These are phyloP conservation scores for Carex kokanica DNA, from an alignment of 176 grass and related monocot genomes.

Conservation along the genomic window DNA sequence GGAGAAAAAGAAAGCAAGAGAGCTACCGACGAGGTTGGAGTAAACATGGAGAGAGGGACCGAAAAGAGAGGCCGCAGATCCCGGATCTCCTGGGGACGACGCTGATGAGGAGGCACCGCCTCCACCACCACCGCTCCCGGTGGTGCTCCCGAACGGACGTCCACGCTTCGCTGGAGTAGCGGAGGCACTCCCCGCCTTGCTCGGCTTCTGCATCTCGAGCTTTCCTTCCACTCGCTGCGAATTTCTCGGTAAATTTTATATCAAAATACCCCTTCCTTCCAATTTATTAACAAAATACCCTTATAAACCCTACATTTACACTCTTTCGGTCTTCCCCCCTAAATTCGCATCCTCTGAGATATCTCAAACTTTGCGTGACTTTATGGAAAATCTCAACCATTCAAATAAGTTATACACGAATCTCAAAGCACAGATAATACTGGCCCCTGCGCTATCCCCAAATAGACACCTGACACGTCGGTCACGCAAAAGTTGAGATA, in stretches of 20 bases:
- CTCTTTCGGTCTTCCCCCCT: too few relatives aligned
- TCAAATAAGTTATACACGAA: too few relatives aligned
- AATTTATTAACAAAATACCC: too few relatives aligned
- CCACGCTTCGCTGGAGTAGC: slow-evolving; percentile 81
- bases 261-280: too few relatives aligned
- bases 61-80: slow-evolving; percentile 52
- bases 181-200: slow-evolving; percentile 60
- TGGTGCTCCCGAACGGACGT: slow-evolving; percentile 69
- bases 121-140: slow-evolving; percentile 40
- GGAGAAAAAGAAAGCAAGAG: neutral
- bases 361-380: too few relatives aligned
- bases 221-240: slow-evolving; percentile 25
- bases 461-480: too few relatives aligned
- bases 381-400: too few relatives aligned
- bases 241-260: neutral
- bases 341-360: too few relatives aligned
- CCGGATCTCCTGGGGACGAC: slow-evolving; percentile 40
- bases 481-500: too few relatives aligned
- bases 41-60: slow-evolving; percentile 83
- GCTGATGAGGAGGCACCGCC: slow-evolving; percentile 21
- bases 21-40: slow-evolving; percentile 52
- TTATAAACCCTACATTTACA: too few relatives aligned
- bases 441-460: too few relatives aligned
- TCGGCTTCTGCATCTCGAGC: slow-evolving; percentile 72
- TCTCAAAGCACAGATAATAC: too few relatives aligned